These are phyloP conservation scores for Aspergillus clavatus DNA, from an alignment of 2,329 filamentous ascomycete genomes.

Conservation along the genomic window DNA sequence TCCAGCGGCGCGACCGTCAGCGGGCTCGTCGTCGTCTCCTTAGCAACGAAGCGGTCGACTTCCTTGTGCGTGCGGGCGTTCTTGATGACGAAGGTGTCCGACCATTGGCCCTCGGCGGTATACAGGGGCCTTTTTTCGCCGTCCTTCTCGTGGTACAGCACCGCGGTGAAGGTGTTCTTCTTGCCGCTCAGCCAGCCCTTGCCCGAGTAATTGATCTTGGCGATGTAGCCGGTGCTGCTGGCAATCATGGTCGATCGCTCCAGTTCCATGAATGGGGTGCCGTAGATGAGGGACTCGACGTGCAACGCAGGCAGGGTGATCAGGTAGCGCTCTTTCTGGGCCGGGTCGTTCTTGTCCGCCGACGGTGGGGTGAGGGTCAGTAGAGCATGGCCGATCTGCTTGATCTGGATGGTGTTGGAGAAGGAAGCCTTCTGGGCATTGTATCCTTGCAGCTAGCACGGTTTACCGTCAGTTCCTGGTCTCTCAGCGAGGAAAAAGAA, in stretches of 20 bases:
- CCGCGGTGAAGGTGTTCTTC: constrained; percentile 83
- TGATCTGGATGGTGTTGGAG: constrained; percentile 87
- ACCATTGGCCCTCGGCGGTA: constrained; percentile 88
- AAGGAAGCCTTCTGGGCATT: constrained; percentile 97
- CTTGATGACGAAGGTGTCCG: constrained; percentile 72
- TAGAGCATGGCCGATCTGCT: constrained; percentile 86
- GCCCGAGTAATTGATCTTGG: constrained; percentile 88
- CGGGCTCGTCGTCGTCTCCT: constrained; percentile 55
- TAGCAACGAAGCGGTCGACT: constrained; percentile 59
- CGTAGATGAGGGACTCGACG: constrained; percentile 80
- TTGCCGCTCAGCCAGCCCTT: constrained; percentile 94
- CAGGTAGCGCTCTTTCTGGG: constrained; percentile 64
- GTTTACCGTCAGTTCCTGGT: neutral
- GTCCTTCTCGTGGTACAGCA: constrained; percentile 63
- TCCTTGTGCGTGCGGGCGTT: constrained; percentile 53
- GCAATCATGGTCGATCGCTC: constrained; percentile 80
- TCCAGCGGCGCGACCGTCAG: constrained; percentile 68
- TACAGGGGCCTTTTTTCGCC: constrained; percentile 66
- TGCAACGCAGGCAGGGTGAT: constrained; percentile 89
- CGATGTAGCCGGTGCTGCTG: constrained; percentile 78
- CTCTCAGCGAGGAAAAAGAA: neutral
- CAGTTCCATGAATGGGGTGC: constrained; percentile 78
- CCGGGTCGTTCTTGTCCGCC: constrained; percentile 40
- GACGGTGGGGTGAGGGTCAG: constrained; percentile 61
- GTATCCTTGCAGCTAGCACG: constrained; percentile 62